Conservation (phyloP, 495 filamentous ascomycete genomes). For the Xylaria curta region DNA sequence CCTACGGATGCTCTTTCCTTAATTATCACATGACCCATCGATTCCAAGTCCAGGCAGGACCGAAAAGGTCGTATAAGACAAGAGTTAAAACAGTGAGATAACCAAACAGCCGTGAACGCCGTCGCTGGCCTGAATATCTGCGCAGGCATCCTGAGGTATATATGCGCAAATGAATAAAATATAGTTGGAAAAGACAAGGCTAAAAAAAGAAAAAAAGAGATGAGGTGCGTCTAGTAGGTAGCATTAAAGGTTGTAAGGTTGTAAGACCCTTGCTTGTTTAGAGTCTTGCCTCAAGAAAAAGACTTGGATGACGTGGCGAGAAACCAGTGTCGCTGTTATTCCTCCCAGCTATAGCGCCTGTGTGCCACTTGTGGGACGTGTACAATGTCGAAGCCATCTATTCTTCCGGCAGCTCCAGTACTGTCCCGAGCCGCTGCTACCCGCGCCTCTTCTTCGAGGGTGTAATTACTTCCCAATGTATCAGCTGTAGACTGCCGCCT, state of each 20-base stretch:
- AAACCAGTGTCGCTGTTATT: constrained; percentile 34
- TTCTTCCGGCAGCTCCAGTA: constrained; percentile 26
- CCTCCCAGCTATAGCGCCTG: constrained; percentile 60
- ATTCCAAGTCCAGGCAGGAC: constrained; percentile 14
- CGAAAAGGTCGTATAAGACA: constrained; percentile 12
- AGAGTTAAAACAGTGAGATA: constrained; percentile 28
- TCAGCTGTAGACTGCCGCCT: constrained; percentile 46
- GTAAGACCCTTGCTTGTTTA: background rate
- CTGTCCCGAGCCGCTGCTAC: constrained; percentile 37
- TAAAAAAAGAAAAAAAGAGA: constrained; percentile 22
- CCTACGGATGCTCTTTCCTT: background rate
- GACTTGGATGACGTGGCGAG: background rate
- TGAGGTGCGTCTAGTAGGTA: constrained; percentile 31
- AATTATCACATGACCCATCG: background rate
- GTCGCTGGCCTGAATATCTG: constrained; percentile 33
- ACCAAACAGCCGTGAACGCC: constrained; percentile 34
- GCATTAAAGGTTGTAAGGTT: constrained; percentile 22
- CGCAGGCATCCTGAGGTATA: constrained; percentile 21
- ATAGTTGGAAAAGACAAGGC: background rate
- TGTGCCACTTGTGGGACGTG: constrained; percentile 59
- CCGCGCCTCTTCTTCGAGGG: constrained; percentile 55
- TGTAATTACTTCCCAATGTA: constrained; percentile 59
- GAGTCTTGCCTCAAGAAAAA: constrained; percentile 1
- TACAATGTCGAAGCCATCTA: constrained; percentile 51
- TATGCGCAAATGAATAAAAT: constrained; percentile 11